phyloP scores from a whole-genome alignment of 1,284 basidiomycete genomes.

The Ustilago crameri region DNA sequence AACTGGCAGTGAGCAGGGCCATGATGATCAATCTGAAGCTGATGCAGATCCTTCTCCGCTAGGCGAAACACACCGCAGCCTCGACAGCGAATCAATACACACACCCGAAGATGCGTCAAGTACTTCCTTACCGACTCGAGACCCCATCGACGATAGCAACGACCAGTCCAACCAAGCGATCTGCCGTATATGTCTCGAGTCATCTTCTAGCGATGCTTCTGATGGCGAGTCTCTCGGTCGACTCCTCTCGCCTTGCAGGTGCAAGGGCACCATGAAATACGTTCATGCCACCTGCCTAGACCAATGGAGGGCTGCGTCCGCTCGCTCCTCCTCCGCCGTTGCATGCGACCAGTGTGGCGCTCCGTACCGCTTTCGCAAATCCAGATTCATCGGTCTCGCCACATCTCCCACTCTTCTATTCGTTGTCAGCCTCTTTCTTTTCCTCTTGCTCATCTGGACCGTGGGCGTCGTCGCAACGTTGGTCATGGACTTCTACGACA shows the following conservation, averaged over 20 bases:
- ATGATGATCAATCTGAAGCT: background rate
- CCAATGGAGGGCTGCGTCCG: slow-evolving; percentile 52
- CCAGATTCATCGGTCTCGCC: slow-evolving; percentile 53
- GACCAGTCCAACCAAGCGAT: slow-evolving; percentile 31
- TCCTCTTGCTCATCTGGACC: slow-evolving; percentile 44
- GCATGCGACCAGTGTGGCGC: slow-evolving; percentile 63
- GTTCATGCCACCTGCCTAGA: slow-evolving; percentile 64
- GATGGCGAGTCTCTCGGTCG: slow-evolving; percentile 45
- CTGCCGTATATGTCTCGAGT: slow-evolving; percentile 45
- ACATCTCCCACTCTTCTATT: slow-evolving; percentile 44
- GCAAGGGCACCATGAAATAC: slow-evolving; percentile 65
- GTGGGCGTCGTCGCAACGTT: slow-evolving; percentile 42
- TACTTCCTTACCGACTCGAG: background rate
- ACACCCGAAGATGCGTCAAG: background rate
- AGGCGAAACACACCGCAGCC: slow-evolving; percentile 6
- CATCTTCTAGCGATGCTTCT: slow-evolving; percentile 16
- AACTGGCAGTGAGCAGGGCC: background rate
- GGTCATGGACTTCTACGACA: slow-evolving; percentile 41
- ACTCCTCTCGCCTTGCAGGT: slow-evolving; percentile 54
- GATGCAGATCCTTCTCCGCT: slow-evolving; percentile 1
- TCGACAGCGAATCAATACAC: slow-evolving; percentile 4
- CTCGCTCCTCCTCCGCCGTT: slow-evolving; percentile 42
- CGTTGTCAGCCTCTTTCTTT: slow-evolving; percentile 43
- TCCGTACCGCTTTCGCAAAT: slow-evolving; percentile 54
- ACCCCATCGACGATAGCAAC: slow-evolving; percentile 16